These are phyloP conservation scores for Salix exigua DNA, from an alignment of 345 rosid genomes.

Conservation along the genomic window DNA sequence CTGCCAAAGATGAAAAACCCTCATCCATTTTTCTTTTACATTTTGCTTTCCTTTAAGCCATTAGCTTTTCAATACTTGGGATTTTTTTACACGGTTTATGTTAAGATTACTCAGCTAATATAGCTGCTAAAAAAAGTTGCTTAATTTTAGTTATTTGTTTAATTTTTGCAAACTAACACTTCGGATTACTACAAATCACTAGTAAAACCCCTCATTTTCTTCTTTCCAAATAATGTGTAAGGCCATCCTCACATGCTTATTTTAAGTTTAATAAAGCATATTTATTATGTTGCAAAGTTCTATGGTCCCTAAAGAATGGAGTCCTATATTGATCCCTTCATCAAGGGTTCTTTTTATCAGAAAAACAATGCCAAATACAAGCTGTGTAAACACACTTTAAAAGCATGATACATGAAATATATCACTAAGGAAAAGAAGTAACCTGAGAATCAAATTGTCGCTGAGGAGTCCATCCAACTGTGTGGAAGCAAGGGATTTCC, in stretches of 20 bases:
- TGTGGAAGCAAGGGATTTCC: conserved; percentile 56
- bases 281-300: not conserved
- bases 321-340: not conserved
- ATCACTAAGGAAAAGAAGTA: conserved; percentile 1
- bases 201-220: not conserved
- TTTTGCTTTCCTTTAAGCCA: not conserved
- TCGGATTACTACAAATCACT: not conserved
- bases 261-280: not conserved
- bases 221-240: too few relatives aligned
- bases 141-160: not conserved
- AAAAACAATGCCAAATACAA: not conserved
- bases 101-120: not conserved
- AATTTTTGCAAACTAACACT: not conserved
- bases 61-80: not conserved
- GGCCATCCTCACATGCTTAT: not conserved
- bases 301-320: not conserved
- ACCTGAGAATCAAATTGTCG: conserved; percentile 65
- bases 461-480: conserved; percentile 39
- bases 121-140: too few relatives aligned
- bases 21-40: not conserved
- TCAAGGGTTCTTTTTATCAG: not conserved
- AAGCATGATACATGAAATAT: conserved; percentile 2
- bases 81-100: not conserved
- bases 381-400: not conserved
- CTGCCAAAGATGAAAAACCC: not conserved